These are phyloP conservation scores for Syzygium malaccense DNA, from an alignment of 441 rosid species.

Conservation along the genomic window DNA sequence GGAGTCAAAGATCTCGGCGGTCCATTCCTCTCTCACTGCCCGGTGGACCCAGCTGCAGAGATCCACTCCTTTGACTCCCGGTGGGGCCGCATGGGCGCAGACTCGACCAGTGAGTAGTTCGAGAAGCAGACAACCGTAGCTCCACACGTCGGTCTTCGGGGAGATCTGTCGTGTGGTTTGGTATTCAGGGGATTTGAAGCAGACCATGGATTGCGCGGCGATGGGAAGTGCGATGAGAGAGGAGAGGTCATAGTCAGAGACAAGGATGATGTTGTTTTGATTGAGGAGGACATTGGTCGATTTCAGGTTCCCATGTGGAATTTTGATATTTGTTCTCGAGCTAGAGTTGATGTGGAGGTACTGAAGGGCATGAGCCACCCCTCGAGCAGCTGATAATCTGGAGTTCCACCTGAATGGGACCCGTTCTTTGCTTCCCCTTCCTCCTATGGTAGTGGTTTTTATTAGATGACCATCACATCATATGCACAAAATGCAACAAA, in stretches of 20 bases:
- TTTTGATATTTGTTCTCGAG: neutral
- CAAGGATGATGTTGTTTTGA: conserved; percentile 23
- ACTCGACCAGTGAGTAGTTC: conserved; percentile 43
- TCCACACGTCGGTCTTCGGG: conserved; percentile 46
- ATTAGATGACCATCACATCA: neutral
- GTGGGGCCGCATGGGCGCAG: conserved; percentile 31
- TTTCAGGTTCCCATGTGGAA: conserved; percentile 57
- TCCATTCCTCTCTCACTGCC: conserved; percentile 68
- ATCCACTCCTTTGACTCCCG: conserved; percentile 38
- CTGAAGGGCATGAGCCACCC: conserved; percentile 39
- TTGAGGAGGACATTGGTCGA: conserved; percentile 44
- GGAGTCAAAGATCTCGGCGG: conserved; percentile 48
- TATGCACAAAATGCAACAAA: neutral
- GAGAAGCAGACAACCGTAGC: conserved; percentile 39
- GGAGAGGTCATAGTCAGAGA: conserved; percentile 40
- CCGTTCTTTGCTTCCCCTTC: conserved; percentile 25
- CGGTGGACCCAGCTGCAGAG: conserved; percentile 50
- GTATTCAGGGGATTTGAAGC: conserved; percentile 45
- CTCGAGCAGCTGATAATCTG: conserved; percentile 37
- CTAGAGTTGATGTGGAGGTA: conserved; percentile 35
- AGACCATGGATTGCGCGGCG: conserved; percentile 28
- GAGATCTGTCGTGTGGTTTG: conserved; percentile 21
- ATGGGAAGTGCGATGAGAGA: conserved; percentile 34
- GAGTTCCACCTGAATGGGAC: conserved; percentile 40
- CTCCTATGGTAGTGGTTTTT: conserved; percentile 17